Evolutionary conservation across 352 stramenopile genomes (phyloP), one percentile per base, ranked within the genome.

Genomic region (Phytophthora colocasiae): DNA sequence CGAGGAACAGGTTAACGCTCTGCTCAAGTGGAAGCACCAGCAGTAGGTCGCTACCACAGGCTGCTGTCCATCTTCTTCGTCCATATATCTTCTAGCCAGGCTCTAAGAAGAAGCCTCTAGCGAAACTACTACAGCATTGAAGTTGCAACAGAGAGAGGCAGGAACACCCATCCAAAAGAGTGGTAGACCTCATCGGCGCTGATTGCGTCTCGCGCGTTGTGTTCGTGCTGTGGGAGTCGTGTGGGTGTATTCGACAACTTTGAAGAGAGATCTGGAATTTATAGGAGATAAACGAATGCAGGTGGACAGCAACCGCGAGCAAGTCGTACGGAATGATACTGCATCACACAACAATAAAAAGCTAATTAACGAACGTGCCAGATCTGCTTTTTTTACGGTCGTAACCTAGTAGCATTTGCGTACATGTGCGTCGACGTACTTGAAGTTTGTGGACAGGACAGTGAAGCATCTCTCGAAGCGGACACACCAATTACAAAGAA

Each of bases 11-110:
- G 65, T 91, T 48, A 75, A 85, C 24, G 85, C 83, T 53, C 80
- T 96, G 53, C 84, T 96, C 75, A 93, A 96, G 81, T 96, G 87
- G 87, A 96, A 96, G 82, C 87, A 95, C 82, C 73, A 93, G 66
- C 83, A 92, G 66, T 94, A 94, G 77, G 62, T n/a, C n/a, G 45
- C 38, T 49, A 24, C 19, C 11, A n/a, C 31, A 48, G 36, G 14
- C 19, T 34, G 52, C 46, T 55, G 29, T 12, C 27, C 19, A 14
- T 26, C 14, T 56, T 44, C 34, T 52, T 32, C 41, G 49, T 59
- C 24, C 41, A 27, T 4, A 32, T 55, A 19, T 47, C 44, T 47
- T 53, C 26, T 58, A 12, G 26, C 19, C 27, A 58, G 24, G 19
- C 46, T 61, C 17, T 43, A 45, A 43, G 40, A 49, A 64, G 32